Conservation (phyloP, 2,329 filamentous ascomycete genomes). For the Beauveria bassiana region DNA sequence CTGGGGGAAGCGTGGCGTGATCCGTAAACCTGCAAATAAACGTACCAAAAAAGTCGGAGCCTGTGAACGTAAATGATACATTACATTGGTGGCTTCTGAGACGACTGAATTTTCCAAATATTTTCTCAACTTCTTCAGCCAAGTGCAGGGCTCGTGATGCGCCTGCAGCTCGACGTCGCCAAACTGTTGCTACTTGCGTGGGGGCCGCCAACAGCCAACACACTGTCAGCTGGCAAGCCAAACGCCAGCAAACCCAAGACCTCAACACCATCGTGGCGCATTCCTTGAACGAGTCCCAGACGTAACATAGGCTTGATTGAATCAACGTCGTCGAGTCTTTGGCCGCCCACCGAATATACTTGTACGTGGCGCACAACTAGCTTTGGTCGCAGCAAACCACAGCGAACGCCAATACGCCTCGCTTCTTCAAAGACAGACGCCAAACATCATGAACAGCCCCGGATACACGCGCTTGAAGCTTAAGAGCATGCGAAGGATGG, state of each 20-base stretch:
- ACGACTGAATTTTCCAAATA: too few relatives aligned
- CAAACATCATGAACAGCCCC: neutral
- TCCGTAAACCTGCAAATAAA: too few relatives aligned
- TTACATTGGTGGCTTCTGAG: too few relatives aligned
- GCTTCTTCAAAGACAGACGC: neutral
- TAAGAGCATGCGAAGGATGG: neutral
- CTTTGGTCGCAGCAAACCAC: neutral
- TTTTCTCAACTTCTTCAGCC: too few relatives aligned
- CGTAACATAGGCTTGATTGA: too few relatives aligned
- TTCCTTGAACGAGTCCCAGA: too few relatives aligned
- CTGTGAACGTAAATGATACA: too few relatives aligned
- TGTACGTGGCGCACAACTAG: neutral
- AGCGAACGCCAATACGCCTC: neutral
- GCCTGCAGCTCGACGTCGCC: neutral
- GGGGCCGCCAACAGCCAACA: neutral
- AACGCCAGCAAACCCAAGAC: neutral
- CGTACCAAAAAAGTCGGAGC: too few relatives aligned
- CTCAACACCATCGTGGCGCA: neutral
- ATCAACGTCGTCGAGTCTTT: too few relatives aligned
- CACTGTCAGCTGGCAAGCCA: neutral
- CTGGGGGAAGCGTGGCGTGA: too few relatives aligned
- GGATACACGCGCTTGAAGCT: neutral
- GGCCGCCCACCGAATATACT: neutral
- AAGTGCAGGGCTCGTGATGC: neutral
- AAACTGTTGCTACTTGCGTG: neutral